Evolutionary conservation across 2,329 filamentous ascomycete species (phyloP), one percentile per base, ranked within the genome.

Genomic region (Venturia aucupariae): DNA sequence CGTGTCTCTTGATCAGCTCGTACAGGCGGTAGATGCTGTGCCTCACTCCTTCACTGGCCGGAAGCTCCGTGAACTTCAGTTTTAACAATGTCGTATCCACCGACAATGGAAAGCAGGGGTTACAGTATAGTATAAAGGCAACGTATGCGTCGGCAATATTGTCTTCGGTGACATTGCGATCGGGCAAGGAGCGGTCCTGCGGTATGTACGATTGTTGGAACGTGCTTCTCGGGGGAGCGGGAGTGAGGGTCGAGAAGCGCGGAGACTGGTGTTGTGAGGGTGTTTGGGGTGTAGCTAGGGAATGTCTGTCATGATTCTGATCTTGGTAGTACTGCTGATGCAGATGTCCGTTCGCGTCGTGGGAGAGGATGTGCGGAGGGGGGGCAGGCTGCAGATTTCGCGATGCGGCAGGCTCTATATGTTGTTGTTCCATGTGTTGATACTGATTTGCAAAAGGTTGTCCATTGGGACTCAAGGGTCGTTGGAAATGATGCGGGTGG

Each of bases 111-210:
- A 96, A 86, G 54, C 84, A 86, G 5, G 92, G 92, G 74, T 97
- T 97, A 80, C 92, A 96, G 75, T 92, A 90, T 65, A 97, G 81
- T 70, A 97, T 89, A 74, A 97, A 97, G 68, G 80, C 76, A 66
- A 92, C 87, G 73, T 92, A 97, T 61, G 90, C 87, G 73, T 93
- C 86, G 71, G 92, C 90, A 68, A 97, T 87, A 15, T 83, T 89
- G 1, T 84, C 82, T 69, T 85, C 82, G 3, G 84, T 86, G 38
- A 96, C 86, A 66, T 86, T 79, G 67, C 82, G 84, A 64, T 86
- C 80, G 8, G 92, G 92, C 60, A 93, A 75, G 24, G 75, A 68
- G 62, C 83, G 80, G 69, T 84, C 81, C 63, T 74, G 73, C 6
- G 80, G 79, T 51, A 70, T 71, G 66, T 70, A 78, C 8, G 69